Percentiles rank a stretch among this genome's conserved stretches.
phyloP scores from a whole-genome alignment of 2,329 filamentous ascomycete species.

The Chalara sp. region DNA sequence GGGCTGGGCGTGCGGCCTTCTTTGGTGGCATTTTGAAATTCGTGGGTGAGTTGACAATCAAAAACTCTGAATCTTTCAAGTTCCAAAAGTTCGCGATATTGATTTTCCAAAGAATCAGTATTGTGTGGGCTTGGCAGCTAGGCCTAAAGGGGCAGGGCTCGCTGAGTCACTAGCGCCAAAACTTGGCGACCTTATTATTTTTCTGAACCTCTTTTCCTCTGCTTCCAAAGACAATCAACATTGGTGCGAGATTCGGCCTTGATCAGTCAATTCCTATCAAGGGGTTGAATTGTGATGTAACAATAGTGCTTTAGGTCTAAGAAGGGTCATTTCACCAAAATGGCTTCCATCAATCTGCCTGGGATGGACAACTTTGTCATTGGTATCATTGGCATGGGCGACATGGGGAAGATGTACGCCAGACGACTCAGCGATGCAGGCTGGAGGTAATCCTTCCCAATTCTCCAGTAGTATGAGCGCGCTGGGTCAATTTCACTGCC shows the following conservation, averaged over 20 bases:
- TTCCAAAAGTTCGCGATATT: slow-evolving; percentile 3
- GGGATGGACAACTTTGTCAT: slow-evolving; percentile 55
- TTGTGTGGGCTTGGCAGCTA: not conserved
- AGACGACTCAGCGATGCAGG: slow-evolving; percentile 80
- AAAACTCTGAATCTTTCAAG: slow-evolving; percentile 16
- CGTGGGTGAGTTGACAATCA: slow-evolving; percentile 39
- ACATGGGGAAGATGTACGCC: slow-evolving; percentile 99
- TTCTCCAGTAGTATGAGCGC: slow-evolving; percentile 19
- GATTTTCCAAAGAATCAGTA: slow-evolving; percentile 1
- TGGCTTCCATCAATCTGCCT: slow-evolving; percentile 4
- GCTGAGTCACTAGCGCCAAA: not conserved
- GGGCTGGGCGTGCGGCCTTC: slow-evolving; percentile 74
- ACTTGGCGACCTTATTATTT: not conserved
- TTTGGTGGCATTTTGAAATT: slow-evolving; percentile 83
- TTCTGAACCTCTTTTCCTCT: too few species aligned
- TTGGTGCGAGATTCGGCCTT: too few species aligned
- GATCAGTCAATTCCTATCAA: too few species aligned
- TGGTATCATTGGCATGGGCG: slow-evolving; percentile 97
- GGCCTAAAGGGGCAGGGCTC: too few species aligned
- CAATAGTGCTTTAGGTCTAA: slow-evolving; percentile 1
- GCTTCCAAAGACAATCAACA: too few species aligned
- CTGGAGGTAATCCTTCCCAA: slow-evolving; percentile 71
- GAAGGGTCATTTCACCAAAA: not conserved
- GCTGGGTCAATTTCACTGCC: slow-evolving; percentile 20
- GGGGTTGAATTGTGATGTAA: slow-evolving; percentile 1